Evolutionary conservation across 495 filamentous ascomycete species (phyloP).

Genomic region (Gamarada debralockiae): DNA sequence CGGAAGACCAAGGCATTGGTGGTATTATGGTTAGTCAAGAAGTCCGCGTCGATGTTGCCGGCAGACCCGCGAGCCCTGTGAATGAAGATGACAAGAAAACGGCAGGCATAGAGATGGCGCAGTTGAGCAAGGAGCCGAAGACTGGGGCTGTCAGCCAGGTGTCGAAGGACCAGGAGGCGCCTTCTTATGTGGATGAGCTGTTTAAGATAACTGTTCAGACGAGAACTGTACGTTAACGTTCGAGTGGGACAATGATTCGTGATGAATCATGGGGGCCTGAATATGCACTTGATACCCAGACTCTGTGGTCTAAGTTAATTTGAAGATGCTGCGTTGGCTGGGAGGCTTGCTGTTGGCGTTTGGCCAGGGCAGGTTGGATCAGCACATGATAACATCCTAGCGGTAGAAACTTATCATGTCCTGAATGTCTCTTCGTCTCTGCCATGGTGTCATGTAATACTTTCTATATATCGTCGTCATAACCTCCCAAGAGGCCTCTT

Average conservation of each 20-base stretch:
- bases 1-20: conserved; percentile 4
- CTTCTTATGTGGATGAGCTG: conserved; percentile 18
- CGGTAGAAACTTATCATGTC: too few species aligned
- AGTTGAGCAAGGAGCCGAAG: background rate
- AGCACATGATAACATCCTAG: background rate
- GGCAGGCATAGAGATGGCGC: background rate
- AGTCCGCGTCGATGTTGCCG: conserved; percentile 5
- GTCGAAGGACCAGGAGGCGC: conserved; percentile 13
- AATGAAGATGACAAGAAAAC: background rate
- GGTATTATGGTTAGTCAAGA: conserved; percentile 16
- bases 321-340: too few species aligned
- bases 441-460: too few species aligned
- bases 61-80: background rate
- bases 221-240: too few species aligned
- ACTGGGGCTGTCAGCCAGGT: background rate
- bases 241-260: too few species aligned
- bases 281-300: too few species aligned
- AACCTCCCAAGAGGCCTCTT: background rate
- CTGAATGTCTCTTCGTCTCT: too few species aligned
- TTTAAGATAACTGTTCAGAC: conserved; percentile 1
- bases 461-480: background rate
- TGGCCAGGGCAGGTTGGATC: background rate
- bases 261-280: too few species aligned
- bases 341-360: too few species aligned
- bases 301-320: too few species aligned